phyloP scores from a whole-genome alignment of 495 filamentous ascomycete genomes.

The Trichocladium uniseriatum region DNA sequence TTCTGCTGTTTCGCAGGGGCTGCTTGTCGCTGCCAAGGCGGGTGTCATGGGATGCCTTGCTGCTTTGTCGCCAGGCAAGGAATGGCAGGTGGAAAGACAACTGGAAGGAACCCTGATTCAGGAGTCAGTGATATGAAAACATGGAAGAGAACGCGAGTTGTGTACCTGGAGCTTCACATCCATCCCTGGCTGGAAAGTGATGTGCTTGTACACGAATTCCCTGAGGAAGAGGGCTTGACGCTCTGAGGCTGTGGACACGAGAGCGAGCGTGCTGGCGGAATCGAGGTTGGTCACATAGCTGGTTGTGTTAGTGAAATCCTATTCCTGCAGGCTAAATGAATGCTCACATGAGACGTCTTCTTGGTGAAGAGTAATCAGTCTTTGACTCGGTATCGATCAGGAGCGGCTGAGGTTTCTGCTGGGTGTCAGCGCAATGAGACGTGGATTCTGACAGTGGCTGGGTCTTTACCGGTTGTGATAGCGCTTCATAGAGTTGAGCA shows the following conservation, averaged over 20 bases:
- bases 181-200: constrained; percentile 10
- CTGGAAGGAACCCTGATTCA: constrained; percentile 2
- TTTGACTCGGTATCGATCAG: constrained; percentile 1
- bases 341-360: constrained; percentile 4
- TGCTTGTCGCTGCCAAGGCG: neutral
- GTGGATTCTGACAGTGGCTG: neutral
- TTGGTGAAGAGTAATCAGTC: neutral
- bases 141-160: neutral
- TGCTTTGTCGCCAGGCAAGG: constrained; percentile 7
- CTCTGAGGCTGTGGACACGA: constrained; percentile 9
- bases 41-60: neutral
- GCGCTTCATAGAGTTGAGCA: constrained; percentile 3
- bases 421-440: neutral
- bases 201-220: constrained; percentile 16
- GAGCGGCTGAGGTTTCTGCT: neutral
- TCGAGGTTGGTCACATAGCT: constrained; percentile 17
- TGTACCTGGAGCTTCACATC: constrained; percentile 3
- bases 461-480: constrained; percentile 2
- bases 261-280: constrained; percentile 4
- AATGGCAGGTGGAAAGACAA: constrained; percentile 14
- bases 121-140: neutral
- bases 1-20: neutral
- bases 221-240: constrained; percentile 1
- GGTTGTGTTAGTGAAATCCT: neutral
- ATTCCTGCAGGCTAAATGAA: too few relatives aligned